Evolutionary conservation across 1,284 basidiomycete genomes (phyloP), one percentile per base, ranked within the genome.

Genomic region (Ganoderma resinaceum): DNA sequence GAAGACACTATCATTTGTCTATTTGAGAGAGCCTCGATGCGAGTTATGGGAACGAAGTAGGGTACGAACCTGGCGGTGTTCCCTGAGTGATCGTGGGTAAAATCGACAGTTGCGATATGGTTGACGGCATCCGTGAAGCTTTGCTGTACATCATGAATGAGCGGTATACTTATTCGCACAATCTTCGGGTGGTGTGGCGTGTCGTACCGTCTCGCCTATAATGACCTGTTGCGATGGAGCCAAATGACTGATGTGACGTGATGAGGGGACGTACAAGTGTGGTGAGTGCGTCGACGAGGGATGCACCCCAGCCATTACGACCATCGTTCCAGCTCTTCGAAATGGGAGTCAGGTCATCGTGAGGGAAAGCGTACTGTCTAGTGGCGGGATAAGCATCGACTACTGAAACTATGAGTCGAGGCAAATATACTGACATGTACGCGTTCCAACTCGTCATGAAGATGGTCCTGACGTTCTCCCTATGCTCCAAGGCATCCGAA

Each of bases 221-320:
- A 90, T 82, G 61, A 80, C 74, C 86, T 60, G 12, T 26, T 23
- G 8, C 29, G 38, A 68, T 52, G n/a, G 35, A 53, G 23, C 46
- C 33, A 12, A 33, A 9, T 5, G 18, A 49, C n/a, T 12, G 3
- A 26, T 18, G 20, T 31, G 20, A 3, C 1, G 9, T 3, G 26
- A 8, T 2, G 2, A 20, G 8, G 18, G 0, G 14, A 46, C 68
- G 52, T 70, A 90, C 89, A 86, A 92, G 85, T 0, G 91, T 92
- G 57, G 80, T 78, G 82, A 93, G 79, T 0, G 85, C 87, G 73
- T 93, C 91, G 16, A 87, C 83, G 55, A 92, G 88, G 16, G 87
- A 82, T 23, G 91, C 90, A 33, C 90, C 90, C 90, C 90, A 93
- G 20, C 91, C 91, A 75, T 91, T 90, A n/a, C 85, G 85, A 42